A percentile compares a stretch with the other conserved stretches of the same genome.
Evolutionary conservation across 2,329 filamentous ascomycete species (phyloP).

Genomic region (Dichotomopilus funicola): DNA sequence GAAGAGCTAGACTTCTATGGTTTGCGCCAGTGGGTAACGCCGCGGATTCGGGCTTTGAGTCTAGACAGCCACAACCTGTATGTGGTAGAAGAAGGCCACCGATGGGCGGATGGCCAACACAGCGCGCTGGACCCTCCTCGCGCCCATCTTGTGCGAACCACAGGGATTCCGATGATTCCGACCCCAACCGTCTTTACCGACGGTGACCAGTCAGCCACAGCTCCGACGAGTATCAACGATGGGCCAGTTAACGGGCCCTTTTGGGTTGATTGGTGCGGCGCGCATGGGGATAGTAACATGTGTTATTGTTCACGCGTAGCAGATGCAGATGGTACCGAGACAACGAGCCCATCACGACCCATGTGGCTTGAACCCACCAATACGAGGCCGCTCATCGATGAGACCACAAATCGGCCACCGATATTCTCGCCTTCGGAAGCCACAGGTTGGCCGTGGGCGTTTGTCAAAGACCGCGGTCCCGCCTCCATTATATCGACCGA

Average conservation of each 20-base stretch:
- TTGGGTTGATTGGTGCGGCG: slow-evolving; percentile 43
- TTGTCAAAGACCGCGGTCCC: neutral
- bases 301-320: slow-evolving; percentile 37
- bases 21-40: slow-evolving; percentile 46
- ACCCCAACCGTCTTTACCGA: neutral
- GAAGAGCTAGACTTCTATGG: slow-evolving; percentile 46
- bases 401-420: neutral
- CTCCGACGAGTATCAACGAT: slow-evolving; percentile 12
- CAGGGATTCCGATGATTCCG: slow-evolving; percentile 45
- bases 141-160: slow-evolving; percentile 41
- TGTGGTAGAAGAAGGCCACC: slow-evolving; percentile 50
- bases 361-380: neutral
- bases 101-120: slow-evolving; percentile 42
- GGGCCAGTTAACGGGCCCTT: slow-evolving; percentile 39
- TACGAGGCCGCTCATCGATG: neutral
- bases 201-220: neutral
- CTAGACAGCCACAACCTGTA: slow-evolving; percentile 48
- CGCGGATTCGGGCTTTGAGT: slow-evolving; percentile 43
- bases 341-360: neutral
- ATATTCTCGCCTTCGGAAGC: neutral
- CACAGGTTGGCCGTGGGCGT: slow-evolving; percentile 10
- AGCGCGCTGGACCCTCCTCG: slow-evolving; percentile 34
- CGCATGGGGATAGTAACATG: slow-evolving; percentile 35
- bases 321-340: neutral
- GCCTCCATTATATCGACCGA: neutral